Evolutionary conservation across 2,329 filamentous ascomycete species (phyloP).

Genomic region (Atkinsonella texensis): DNA sequence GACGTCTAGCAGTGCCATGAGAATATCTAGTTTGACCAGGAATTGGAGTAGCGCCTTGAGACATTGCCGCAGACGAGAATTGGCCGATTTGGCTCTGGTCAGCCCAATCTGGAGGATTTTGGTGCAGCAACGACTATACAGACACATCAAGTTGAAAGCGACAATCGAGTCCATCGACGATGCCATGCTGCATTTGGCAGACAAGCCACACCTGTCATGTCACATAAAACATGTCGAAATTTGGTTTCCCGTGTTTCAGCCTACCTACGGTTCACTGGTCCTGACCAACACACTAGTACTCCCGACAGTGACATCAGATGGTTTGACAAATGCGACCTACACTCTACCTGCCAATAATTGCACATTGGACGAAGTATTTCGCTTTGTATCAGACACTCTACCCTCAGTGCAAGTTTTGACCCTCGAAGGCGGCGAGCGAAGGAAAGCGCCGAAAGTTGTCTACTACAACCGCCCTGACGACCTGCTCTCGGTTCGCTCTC

Average conservation of each 20-base stretch:
- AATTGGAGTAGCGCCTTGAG: slow-evolving; percentile 54
- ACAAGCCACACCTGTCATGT: slow-evolving; percentile 43
- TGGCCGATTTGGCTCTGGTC: slow-evolving; percentile 54
- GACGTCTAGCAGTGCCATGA: slow-evolving; percentile 41
- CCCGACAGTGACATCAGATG: slow-evolving; percentile 42
- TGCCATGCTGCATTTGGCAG: slow-evolving; percentile 47
- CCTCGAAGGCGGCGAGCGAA: slow-evolving; percentile 64
- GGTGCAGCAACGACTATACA: slow-evolving; percentile 61
- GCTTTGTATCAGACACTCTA: slow-evolving; percentile 46
- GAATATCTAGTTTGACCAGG: slow-evolving; percentile 39
- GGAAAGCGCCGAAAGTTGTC: slow-evolving; percentile 56
- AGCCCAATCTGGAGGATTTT: slow-evolving; percentile 51
- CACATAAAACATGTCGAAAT: slow-evolving; percentile 65
- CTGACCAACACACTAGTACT: slow-evolving; percentile 32
- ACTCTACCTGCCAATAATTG: slow-evolving; percentile 53
- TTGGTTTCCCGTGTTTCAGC: slow-evolving; percentile 66
- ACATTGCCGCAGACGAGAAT: slow-evolving; percentile 53
- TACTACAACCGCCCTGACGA: slow-evolving; percentile 17
- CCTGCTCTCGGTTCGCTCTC: slow-evolving; percentile 10
- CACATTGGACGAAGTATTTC: slow-evolving; percentile 57
- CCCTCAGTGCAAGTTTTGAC: slow-evolving; percentile 54
- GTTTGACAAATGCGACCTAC: slow-evolving; percentile 45
- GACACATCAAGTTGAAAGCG: slow-evolving; percentile 65
- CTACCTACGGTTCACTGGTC: slow-evolving; percentile 33
- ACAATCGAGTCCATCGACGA: slow-evolving; percentile 50